These are phyloP conservation scores for Scenedesmus sp. DNA, from an alignment of 163 green algal species.

Conservation along the genomic window DNA sequence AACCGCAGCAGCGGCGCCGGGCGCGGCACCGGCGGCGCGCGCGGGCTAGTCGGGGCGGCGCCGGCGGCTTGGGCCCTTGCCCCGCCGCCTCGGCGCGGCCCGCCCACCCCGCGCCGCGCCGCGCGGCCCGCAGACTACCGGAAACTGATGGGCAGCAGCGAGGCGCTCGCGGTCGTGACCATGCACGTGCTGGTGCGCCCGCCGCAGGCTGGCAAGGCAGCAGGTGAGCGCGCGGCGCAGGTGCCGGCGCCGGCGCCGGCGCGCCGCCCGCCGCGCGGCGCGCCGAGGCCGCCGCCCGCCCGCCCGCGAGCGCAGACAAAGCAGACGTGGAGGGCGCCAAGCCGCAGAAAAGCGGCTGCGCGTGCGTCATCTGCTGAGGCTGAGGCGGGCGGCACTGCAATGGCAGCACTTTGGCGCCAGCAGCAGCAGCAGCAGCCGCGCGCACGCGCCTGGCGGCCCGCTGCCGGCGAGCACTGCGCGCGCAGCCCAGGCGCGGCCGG, in stretches of 20 bases:
- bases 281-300: no score
- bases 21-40: no score
- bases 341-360: constrained; percentile 32
- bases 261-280: no score
- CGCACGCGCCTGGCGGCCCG: no score
- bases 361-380: constrained; percentile 32
- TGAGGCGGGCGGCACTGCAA: not conserved
- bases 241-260: not conserved
- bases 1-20: not conserved
- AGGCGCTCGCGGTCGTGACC: constrained; percentile 30
- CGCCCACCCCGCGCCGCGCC: not conserved
- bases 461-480: no score
- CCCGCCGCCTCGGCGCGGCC: not conserved
- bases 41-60: no score
- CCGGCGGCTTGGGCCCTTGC: no score
- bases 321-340: constrained; percentile 24
- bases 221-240: constrained; percentile 21
- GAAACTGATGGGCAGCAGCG: constrained; percentile 37
- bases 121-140: constrained; percentile 28
- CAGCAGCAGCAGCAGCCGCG: constrained; percentile 1
- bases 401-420: not conserved
- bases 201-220: constrained; percentile 28
- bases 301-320: constrained; percentile 15
- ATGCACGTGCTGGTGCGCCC: constrained; percentile 48
- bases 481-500: no score